Evolutionary conservation across 441 rosid genomes (phyloP).

Genomic region (Erodium moschatum): DNA sequence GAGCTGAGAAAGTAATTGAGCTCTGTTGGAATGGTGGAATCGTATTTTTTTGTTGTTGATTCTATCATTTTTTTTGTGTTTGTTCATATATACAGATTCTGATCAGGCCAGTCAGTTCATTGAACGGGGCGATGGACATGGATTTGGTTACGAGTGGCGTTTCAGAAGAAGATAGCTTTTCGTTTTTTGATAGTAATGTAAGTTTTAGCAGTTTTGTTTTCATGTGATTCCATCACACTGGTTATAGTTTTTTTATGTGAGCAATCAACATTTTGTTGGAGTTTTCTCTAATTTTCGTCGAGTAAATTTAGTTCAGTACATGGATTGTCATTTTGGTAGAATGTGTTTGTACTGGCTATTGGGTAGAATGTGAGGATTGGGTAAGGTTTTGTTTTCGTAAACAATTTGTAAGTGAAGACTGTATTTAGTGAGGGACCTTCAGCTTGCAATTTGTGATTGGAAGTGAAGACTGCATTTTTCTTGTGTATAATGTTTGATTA

Average conservation of each 20-base stretch:
- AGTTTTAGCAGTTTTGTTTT: conserved; percentile 23
- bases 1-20: conserved; percentile 8
- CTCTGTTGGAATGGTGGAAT: background rate
- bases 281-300: background rate
- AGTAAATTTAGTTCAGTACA: background rate
- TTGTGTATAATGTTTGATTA: background rate
- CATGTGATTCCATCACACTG: conserved; percentile 5
- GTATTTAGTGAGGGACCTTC: background rate
- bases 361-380: background rate
- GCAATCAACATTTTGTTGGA: background rate
- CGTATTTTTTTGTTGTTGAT: background rate
- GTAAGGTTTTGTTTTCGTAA: background rate
- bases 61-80: background rate
- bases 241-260: conserved; percentile 4
- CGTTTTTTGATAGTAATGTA: conserved; percentile 43
- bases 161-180: conserved; percentile 48
- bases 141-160: conserved; percentile 43
- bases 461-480: background rate
- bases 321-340: background rate
- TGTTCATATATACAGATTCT: background rate
- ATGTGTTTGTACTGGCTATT: background rate
- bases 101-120: conserved; percentile 9
- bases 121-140: conserved; percentile 42
- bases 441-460: background rate
- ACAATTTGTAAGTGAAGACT: background rate